Base-by-base conservation (phyloP, 192 early-diverging fungal genomes). In the Rhizophagus clarus region DNA sequence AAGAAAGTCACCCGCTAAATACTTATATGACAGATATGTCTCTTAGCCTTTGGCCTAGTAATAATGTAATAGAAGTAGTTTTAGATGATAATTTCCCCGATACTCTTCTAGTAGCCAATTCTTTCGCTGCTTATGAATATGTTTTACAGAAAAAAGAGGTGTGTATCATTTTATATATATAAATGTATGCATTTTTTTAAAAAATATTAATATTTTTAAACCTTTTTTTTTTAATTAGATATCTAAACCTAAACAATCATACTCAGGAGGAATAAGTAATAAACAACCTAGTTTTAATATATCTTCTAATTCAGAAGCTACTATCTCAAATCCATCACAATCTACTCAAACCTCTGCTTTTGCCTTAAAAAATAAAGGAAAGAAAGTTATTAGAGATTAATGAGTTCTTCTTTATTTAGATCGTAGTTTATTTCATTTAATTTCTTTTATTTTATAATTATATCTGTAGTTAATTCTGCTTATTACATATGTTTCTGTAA, bases 101-200 rank as follows among this genome's bases (percentile, higher is more conserved):
- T 2, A 72, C 61, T 10, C 42, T 77, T 32, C 3, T 77, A 0
- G 61, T 77, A n/a, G 22, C 60, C 29, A 29, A 77, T 77, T 72
- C 76, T 20, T 34, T 45, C 28, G 32, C 56, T 10, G 29, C 76
- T n/a, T 77, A 77, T 69, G 20, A 42, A 22, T 68, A 45, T 6
- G 29, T 67, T 22, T 28, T 32, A n/a, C 72, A 12, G 62, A 62
- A 42, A 34, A 61, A 72, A 11, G 75, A 76, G 62, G 76, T 77
- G 34, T 49, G 47, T 14, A 49, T 49, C 14, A 49, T 49, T 3
- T 49, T 14, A 49, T 49, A 14, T 14, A n/a, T n/a, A n/a, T n/a
- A n/a, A 2, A 49, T 2, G 12, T 49, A 14, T 49, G 10, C 14
- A 14, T 14, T 49, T 49, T 49, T 49, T 49, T 49, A 49, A 14